Base-by-base conservation (phyloP, 163 green algal species). In the Volvox carteri region DNA sequence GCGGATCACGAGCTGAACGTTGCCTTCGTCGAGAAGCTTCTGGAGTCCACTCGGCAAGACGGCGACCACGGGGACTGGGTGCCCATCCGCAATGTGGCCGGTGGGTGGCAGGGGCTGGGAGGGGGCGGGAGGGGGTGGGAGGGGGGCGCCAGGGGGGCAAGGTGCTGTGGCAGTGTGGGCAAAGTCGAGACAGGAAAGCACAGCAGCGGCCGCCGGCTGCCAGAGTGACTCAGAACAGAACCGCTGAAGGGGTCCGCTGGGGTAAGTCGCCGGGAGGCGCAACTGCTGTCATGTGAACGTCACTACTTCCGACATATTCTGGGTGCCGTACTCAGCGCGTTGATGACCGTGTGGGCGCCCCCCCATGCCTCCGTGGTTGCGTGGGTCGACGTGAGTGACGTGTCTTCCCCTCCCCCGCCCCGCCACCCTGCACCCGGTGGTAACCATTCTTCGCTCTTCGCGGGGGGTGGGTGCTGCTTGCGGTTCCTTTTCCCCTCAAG, bases 11-110 rank as follows among this genome's bases (percentile, higher is more conserved):
- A 80, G 37, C 78, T 95, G 78, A 78, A 91, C 48, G 35, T 89
- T 1, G 75, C 56, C 0, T 94, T 95, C 50, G 78, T 90, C n/a
- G 77, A 68, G 28, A 68, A 80, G 39, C 56, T 95, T 60, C 70
- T 74, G 23, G 78, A 92, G 42, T 18, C 18, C 25, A 58, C 56
- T 21, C 12, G 5, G 1, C 21, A 68, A 2, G 73, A n/a, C n/a
- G n/a, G n/a, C n/a, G n/a, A n/a, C n/a, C n/a, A n/a, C n/a, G n/a
- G 70, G 44, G 84, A 84, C 30, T 90, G 84, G 84, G 84, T 90
- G 73, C 84, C 84, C 56, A 70, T 90, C 42, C 6, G 42, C 39
- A 65, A 78, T 41, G 30, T 90, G 41, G 21, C 37, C 8, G 86
- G 67, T 87, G 78, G 6, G 78, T 7, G 41, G 11, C 19, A 42